Base-by-base conservation (phyloP, 176 grass and related monocot genomes). In the Zizania latifolia region DNA sequence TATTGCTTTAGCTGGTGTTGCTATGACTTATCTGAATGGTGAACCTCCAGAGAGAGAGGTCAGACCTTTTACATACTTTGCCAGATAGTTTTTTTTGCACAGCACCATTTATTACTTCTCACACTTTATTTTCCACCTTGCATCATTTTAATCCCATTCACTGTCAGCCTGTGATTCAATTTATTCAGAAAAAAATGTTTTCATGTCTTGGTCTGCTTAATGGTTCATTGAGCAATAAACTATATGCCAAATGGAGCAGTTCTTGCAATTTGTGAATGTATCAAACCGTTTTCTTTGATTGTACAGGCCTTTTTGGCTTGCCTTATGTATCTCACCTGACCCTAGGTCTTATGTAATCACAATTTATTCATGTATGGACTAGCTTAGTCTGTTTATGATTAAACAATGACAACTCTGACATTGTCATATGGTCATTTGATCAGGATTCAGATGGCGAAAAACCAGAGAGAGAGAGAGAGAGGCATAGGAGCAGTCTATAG, bases 21-120 rank as follows among this genome's bases (percentile, higher is more conserved):
- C 24, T 24, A 85, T 91, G 78, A 68, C 62, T 62, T 92, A 80
- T 77, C 78, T 99, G 26, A 91, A 86, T 84, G 95, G 91, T 83
- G 82, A 88, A 86, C 68, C 75, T 81, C 89, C 91, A 55, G 76
- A 92, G 82, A 94, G 91, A 92, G 91, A 94, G 86, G 95, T 94
- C 30, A 80, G 63, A 31, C 24, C 16, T 68, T 58, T 43, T 55
- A 38, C 54, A 51, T 81, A 59, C 24, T 81, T 76, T 62, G 34
- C 28, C 32, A 68, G 50, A 73, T 50, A 39, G 32, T 13, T 27
- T 72, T 65, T 65, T 57, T 36, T 24, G 65, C 31, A 23, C 29
- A 44, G 16, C 33, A 6, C 4, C 37, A 35, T 68, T 4, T 11
- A 32, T 77, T 64, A 27, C 13, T 63, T 33, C 0, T 70, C n/a